A percentile compares a stretch with the other conserved stretches of the same genome.
Evolutionary conservation across 1,284 basidiomycete genomes (phyloP).

Genomic region (Moesziomyces sp.): DNA sequence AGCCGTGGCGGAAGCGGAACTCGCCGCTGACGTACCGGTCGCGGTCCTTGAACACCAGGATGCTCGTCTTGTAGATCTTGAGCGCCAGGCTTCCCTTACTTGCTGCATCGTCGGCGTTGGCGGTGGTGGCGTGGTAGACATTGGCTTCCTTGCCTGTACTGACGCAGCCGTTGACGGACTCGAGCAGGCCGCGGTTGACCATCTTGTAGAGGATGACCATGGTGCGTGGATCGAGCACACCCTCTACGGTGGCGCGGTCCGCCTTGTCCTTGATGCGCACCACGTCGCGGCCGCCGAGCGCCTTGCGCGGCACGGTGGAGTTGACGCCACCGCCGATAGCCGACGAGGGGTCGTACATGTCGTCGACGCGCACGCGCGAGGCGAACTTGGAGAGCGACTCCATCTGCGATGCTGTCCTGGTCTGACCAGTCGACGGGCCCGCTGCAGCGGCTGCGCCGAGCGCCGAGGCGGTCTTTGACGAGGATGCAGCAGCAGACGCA

Average conservation of each 20-base stretch:
- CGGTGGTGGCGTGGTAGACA: slow-evolving; percentile 63
- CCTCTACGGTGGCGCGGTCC: slow-evolving; percentile 65
- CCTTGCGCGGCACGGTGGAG: slow-evolving; percentile 61
- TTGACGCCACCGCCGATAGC: slow-evolving; percentile 61
- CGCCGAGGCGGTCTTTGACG: neutral
- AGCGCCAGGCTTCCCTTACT: slow-evolving; percentile 71
- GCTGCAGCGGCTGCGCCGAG: slow-evolving; percentile 15
- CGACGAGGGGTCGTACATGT: slow-evolving; percentile 61
- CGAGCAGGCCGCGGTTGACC: slow-evolving; percentile 59
- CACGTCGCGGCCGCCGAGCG: slow-evolving; percentile 48
- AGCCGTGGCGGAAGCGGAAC: slow-evolving; percentile 91
- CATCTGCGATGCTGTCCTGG: slow-evolving; percentile 59
- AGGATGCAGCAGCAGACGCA: slow-evolving; percentile 5
- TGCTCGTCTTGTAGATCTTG: slow-evolving; percentile 99
- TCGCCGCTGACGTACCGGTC: slow-evolving; percentile 92
- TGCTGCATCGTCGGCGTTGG: slow-evolving; percentile 12
- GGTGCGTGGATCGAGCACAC: slow-evolving; percentile 66
- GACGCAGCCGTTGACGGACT: slow-evolving; percentile 60
- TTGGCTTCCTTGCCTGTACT: slow-evolving; percentile 67
- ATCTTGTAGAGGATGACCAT: slow-evolving; percentile 66
- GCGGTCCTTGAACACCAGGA: slow-evolving; percentile 95
- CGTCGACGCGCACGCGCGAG: slow-evolving; percentile 56
- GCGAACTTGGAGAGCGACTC: slow-evolving; percentile 56
- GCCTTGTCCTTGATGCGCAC: slow-evolving; percentile 64
- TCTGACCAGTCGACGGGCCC: slow-evolving; percentile 15